Conservation (phyloP, 371 early-diverging fungal species). For the Cokeromyces recurvatus region DNA sequence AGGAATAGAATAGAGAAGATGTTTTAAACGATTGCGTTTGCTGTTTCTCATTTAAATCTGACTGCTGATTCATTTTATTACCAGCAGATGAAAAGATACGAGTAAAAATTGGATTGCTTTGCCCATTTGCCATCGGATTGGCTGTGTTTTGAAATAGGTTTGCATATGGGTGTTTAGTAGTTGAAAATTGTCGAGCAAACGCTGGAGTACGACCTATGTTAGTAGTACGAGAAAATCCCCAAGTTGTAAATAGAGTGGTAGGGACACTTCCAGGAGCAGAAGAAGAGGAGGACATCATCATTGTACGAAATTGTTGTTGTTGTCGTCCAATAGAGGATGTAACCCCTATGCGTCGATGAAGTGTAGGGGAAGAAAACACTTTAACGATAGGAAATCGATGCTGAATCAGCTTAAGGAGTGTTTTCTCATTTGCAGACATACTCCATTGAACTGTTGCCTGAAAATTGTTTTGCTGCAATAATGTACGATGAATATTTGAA, state of each 20-base stretch:
- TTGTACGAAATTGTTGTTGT: constrained; percentile 19
- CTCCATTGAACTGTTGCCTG: too few species aligned
- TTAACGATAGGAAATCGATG: constrained; percentile 24
- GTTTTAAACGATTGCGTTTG: too few species aligned
- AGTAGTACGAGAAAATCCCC: constrained; percentile 22
- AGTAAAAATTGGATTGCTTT: constrained; percentile 15
- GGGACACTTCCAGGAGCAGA: constrained; percentile 4
- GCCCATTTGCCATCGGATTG: constrained; percentile 4
- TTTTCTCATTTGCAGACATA: constrained; percentile 6
- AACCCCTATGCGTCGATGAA: constrained; percentile 4
- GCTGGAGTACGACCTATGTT: constrained; percentile 9
- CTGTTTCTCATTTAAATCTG: constrained; percentile 1
- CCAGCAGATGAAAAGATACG: constrained; percentile 24
- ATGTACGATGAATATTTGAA: too few species aligned
- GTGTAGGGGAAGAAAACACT: constrained; percentile 18
- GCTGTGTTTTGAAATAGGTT: constrained; percentile 14
- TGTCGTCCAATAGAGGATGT: background rate
- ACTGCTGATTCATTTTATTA: constrained; percentile 7
- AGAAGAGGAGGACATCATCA: constrained; percentile 15
- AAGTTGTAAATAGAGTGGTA: constrained; percentile 5
- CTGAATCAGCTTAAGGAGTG: constrained; percentile 11
- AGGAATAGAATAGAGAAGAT: too few species aligned
- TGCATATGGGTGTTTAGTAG: constrained; percentile 17
- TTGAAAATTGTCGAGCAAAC: constrained; percentile 21
- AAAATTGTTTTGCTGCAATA: too few species aligned